Percentiles rank a stretch among this genome's conserved stretches.
phyloP scores from a whole-genome alignment of 768 basidiomycete genomes.

The Tricholoma sp. region DNA sequence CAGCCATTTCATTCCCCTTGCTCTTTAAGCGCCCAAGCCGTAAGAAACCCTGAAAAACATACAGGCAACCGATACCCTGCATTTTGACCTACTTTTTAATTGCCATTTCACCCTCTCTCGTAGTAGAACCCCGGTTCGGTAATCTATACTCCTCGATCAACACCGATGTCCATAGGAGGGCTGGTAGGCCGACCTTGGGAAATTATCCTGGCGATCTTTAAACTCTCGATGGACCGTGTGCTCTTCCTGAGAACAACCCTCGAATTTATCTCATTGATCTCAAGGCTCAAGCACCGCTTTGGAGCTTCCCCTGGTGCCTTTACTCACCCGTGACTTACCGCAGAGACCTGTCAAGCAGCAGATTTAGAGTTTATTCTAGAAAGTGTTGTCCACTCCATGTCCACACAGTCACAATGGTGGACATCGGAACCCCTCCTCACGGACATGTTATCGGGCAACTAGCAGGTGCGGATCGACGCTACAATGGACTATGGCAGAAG shows the following conservation, averaged over 20 bases:
- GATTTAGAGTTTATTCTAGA: background rate
- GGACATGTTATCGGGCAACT: no score
- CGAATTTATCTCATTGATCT: background rate
- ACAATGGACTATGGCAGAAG: no score
- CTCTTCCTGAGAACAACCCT: background rate
- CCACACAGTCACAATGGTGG: no score
- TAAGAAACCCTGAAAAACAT: no score
- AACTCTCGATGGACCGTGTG: background rate
- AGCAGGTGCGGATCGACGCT: no score
- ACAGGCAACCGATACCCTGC: no score
- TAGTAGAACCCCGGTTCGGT: background rate
- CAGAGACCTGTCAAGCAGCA: background rate
- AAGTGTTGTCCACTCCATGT: no score
- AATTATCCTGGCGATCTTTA: background rate
- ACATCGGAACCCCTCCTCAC: no score
- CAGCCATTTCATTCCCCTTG: no score
- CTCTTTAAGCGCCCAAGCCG: no score
- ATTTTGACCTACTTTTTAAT: no score
- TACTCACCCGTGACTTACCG: background rate
- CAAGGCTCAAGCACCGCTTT: background rate
- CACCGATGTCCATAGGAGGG: background rate
- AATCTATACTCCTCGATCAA: background rate
- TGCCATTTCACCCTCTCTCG: background rate
- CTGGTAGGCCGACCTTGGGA: background rate
- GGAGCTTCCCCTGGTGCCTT: background rate